phyloP scores from a whole-genome alignment of 1,284 basidiomycete genomes.

The Fomitopsis palustris region DNA sequence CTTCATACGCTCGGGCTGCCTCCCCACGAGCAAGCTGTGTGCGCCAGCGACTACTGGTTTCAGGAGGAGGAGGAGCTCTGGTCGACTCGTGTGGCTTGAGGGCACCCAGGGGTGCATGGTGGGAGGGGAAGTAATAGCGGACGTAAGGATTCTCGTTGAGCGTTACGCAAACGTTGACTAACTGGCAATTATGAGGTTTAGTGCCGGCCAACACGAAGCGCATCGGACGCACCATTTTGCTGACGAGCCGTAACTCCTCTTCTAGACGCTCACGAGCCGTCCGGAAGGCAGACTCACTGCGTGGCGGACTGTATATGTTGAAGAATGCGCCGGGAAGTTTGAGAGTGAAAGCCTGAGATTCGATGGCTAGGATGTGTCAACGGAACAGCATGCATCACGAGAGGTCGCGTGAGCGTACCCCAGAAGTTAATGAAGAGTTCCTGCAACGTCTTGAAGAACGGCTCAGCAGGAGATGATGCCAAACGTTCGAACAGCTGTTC shows the following conservation, averaged over 20 bases:
- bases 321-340: conserved; percentile 79
- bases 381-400: background rate
- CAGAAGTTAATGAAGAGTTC: conserved; percentile 91
- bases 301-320: conserved; percentile 81
- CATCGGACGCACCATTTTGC: conserved; percentile 53
- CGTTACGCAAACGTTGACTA: conserved; percentile 88
- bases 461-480: conserved; percentile 68
- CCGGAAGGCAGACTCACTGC: conserved; percentile 58
- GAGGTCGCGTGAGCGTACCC: conserved; percentile 48
- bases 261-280: conserved; percentile 67
- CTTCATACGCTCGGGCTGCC: conserved; percentile 61
- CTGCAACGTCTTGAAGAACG: conserved; percentile 65
- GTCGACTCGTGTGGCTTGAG: conserved; percentile 64
- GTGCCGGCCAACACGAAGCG: background rate
- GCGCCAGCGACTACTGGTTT: conserved; percentile 62
- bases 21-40: conserved; percentile 70
- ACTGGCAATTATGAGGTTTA: conserved; percentile 41
- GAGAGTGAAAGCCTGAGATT: conserved; percentile 81
- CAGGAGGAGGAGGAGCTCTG: conserved; percentile 58
- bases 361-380: conserved; percentile 52
- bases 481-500: conserved; percentile 77
- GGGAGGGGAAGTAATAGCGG: conserved; percentile 87
- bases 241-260: conserved; percentile 78
- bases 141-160: conserved; percentile 94
- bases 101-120: conserved; percentile 86